These are phyloP conservation scores for Fusarium hainanense DNA, from an alignment of 2,329 filamentous ascomycete species.

Conservation along the genomic window DNA sequence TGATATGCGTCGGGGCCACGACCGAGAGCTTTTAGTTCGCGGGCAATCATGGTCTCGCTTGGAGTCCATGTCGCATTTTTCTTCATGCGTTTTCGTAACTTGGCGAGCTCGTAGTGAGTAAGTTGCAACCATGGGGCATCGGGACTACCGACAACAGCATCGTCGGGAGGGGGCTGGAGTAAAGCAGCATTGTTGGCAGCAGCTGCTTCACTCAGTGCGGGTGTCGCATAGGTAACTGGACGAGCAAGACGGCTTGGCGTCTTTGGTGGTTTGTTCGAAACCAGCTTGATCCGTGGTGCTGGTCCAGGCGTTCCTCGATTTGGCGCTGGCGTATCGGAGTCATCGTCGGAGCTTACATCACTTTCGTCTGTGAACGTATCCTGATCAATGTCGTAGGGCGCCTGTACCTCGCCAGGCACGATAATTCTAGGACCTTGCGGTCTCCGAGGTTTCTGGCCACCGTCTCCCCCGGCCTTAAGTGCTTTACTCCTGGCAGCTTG, in stretches of 20 bases:
- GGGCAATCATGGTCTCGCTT: constrained; percentile 85
- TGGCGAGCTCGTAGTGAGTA: constrained; percentile 72
- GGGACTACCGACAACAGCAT: constrained; percentile 67
- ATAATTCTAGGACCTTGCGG: constrained; percentile 68
- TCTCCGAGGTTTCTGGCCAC: constrained; percentile 59
- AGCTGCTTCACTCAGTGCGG: constrained; percentile 53
- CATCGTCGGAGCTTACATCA: constrained; percentile 64
- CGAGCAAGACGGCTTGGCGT: constrained; percentile 55
- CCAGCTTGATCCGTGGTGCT: constrained; percentile 62
- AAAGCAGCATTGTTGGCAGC: constrained; percentile 56
- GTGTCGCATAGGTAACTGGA: constrained; percentile 50
- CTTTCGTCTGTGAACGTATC: constrained; percentile 66
- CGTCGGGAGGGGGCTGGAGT: constrained; percentile 68
- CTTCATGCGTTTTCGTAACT: constrained; percentile 87
- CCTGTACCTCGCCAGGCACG: constrained; percentile 73
- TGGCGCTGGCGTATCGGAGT: constrained; percentile 56
- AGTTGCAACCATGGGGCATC: constrained; percentile 75
- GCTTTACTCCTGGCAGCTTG: constrained; percentile 63
- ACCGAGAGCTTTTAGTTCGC: constrained; percentile 77
- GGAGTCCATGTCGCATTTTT: constrained; percentile 89
- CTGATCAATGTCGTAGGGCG: constrained; percentile 73
- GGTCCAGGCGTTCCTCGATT: constrained; percentile 52
- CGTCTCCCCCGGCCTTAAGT: constrained; percentile 56
- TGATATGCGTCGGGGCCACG: constrained; percentile 73
- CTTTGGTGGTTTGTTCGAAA: constrained; percentile 57